phyloP scores from a whole-genome alignment of 1,284 basidiomycete species.

The Tetrapyrgos nigripes region DNA sequence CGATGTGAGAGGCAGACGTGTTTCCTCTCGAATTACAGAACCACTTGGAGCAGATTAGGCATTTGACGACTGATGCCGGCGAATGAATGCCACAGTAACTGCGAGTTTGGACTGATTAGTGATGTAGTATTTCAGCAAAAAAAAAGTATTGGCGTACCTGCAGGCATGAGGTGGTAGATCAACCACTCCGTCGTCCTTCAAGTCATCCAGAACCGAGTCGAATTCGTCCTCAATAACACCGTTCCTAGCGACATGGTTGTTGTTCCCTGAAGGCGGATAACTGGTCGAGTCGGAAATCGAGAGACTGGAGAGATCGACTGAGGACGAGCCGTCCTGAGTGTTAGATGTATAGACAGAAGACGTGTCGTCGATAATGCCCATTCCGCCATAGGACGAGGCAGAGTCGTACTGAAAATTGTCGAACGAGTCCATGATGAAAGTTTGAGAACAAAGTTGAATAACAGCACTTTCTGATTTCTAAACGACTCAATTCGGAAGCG shows the following conservation, averaged over 20 bases:
- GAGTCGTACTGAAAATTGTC: conserved; percentile 88
- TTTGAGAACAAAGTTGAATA: not conserved
- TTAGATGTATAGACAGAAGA: conserved; percentile 85
- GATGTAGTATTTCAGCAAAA: conserved; percentile 18
- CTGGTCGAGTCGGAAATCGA: conserved; percentile 59
- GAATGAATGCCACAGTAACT: conserved; percentile 99
- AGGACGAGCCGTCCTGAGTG: conserved; percentile 58
- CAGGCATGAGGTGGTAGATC: conserved; percentile 92
- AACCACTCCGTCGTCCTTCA: conserved; percentile 85
- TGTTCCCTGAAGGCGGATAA: conserved; percentile 37
- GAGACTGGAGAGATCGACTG: conserved; percentile 70
- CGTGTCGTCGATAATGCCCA: conserved; percentile 81
- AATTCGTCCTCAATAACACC: conserved; percentile 78
- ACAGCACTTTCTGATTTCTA: not conserved
- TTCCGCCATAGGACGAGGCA: conserved; percentile 76
- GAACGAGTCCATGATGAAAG: conserved; percentile 75
- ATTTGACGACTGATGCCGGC: conserved; percentile 96
- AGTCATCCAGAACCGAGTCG: conserved; percentile 85
- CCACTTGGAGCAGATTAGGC: conserved; percentile 96
- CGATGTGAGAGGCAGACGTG: conserved; percentile 98
- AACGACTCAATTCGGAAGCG: no score
- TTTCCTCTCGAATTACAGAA: conserved; percentile 99
- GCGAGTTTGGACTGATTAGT: conserved; percentile 18
- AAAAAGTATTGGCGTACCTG: conserved; percentile 65
- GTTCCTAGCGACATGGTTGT: conserved; percentile 42